phyloP scores from a whole-genome alignment of 2,329 filamentous ascomycete genomes.

The Arthrobotrys iridis region DNA sequence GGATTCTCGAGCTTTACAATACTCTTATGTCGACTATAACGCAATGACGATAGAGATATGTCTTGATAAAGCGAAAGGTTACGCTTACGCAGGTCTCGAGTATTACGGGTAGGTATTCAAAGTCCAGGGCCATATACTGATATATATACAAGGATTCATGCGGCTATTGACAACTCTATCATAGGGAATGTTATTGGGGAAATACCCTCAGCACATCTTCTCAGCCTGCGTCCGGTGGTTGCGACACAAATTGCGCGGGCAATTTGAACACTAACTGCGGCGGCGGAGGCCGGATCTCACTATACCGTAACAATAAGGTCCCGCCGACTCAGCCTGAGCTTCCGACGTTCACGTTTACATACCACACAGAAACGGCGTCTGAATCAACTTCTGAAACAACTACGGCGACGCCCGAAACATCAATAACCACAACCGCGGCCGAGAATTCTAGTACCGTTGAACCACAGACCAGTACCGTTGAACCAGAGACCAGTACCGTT shows the following conservation, averaged over 20 bases:
- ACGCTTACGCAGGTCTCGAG: not conserved
- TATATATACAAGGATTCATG: too few species aligned
- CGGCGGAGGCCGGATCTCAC: not conserved
- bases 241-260: not conserved
- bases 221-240: not conserved
- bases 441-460: too few species aligned
- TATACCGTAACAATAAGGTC: not conserved
- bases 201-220: not conserved
- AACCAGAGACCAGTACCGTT: too few species aligned
- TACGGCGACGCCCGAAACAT: too few species aligned
- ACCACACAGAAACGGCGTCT: too few species aligned
- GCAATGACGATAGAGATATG: conserved; percentile 8
- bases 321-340: too few species aligned
- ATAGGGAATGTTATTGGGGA: conserved; percentile 11
- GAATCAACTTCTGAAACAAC: too few species aligned
- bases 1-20: not conserved
- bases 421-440: too few species aligned
- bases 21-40: not conserved
- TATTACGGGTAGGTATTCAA: conserved; percentile 1
- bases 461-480: too few species aligned
- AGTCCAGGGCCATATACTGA: too few species aligned
- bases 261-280: not conserved
- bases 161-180: too few species aligned
- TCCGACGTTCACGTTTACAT: too few species aligned
- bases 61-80: not conserved